These are phyloP conservation scores for Withania somnifera DNA, from an alignment of 305 asterid species.

Conservation along the genomic window DNA sequence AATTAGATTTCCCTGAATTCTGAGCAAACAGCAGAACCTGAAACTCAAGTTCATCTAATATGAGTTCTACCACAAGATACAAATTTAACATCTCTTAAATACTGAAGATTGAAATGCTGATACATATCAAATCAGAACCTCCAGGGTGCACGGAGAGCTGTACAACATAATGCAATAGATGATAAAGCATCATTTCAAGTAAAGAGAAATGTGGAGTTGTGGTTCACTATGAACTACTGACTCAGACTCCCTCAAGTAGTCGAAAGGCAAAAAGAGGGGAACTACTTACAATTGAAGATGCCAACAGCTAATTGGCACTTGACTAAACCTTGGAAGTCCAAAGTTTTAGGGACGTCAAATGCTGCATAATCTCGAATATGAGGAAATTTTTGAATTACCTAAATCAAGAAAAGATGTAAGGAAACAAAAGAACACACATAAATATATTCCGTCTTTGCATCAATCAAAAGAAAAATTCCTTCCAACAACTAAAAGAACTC, in stretches of 20 bases:
- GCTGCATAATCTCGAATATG: constrained; percentile 53
- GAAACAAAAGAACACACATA: not conserved
- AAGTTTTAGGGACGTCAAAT: constrained; percentile 42
- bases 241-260: not conserved
- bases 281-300: constrained; percentile 47
- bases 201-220: not conserved
- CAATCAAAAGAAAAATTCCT: not conserved
- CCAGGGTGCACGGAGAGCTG: not conserved
- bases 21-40: not conserved
- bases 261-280: not conserved
- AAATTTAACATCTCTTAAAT: not conserved
- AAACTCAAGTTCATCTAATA: not conserved
- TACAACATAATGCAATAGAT: not conserved
- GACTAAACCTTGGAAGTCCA: constrained; percentile 39
- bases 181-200: not conserved
- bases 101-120: not conserved
- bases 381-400: constrained; percentile 76
- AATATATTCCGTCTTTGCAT: not conserved
- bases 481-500: not conserved
- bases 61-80: not conserved
- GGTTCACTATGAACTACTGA: not conserved
- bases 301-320: constrained; percentile 81
- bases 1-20: not conserved
- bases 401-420: constrained; percentile 9
- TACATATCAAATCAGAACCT: not conserved